Base-by-base conservation (phyloP, 257 asterid species). In the Pogostemon cablin region DNA sequence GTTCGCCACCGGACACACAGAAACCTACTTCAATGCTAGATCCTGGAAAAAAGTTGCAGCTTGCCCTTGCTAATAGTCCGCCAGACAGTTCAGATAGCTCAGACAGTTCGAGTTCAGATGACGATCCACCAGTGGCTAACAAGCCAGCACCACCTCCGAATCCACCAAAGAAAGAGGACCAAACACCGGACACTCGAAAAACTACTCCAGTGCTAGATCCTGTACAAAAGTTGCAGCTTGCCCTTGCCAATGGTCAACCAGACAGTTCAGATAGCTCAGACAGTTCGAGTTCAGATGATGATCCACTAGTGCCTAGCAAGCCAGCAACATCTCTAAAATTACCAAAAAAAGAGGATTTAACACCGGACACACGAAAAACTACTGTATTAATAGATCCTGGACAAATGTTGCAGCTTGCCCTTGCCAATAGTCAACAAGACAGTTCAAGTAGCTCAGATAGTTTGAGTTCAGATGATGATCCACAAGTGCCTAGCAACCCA, bases 211-310 rank as follows among this genome's bases (percentile, higher is more conserved):
- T 56, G 41, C 60, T 80, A 3, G 84, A 80, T 76, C 83, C 81
- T 58, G 81, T 80, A 11, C 88, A 69, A 46, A 76, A 77, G 65
- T 76, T 87, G 6, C 74, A 84, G 60, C 86, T 85, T 1, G 89
- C 92, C 7, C 86, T 88, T 5, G 52, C 68, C 7, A 81, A 81
- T 46, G 82, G 86, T 67, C 73, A 84, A 68, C 35, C 76, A 47
- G 79, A 85, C 71, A 78, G 70, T 72, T 86, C 86, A 50, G 72
- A 67, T 20, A 55, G 88, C 67, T 37, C 78, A n/a, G 79, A 80
- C 72, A 77, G 69, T 72, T 87, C 86, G 39, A 40, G 44, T 43
- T 74, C 84, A 42, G 90, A 83, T 2, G 87, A 68, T 6, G 59
- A 34, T 48, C 32, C 32, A 25, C 32, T 25, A 25, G 32, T 25